Evolutionary conservation across 257 asterid genomes (phyloP), one percentile per base, ranked within the genome.

Genomic region (Fraxinus quadrangulata): DNA sequence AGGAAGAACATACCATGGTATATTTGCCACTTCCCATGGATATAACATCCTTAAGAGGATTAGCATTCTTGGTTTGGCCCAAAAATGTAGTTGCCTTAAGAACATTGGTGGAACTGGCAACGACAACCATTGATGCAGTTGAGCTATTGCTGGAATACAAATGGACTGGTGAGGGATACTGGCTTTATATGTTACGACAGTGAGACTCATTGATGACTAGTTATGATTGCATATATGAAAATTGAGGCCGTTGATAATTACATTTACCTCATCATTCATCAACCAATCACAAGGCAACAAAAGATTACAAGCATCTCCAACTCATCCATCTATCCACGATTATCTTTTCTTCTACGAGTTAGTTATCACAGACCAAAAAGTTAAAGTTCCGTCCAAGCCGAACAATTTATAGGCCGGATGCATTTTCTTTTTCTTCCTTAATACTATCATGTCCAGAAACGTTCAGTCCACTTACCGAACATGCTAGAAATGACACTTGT

Each of bases 71-170:
- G 90, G 84, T 75, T 75, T 88, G 91, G 67, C 96, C 96, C 89
- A 91, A 88, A 86, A 92, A 91, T 61, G 96, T 93, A 26, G 95
- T 89, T 42, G 90, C 90, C 87, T 88, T 84, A 3, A 92, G 81
- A 70, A 86, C 88, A 49, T 88, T 72, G 77, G 86, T 80, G 80
- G 96, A 82, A 87, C 91, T 89, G 19, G 92, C 84, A 34, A 87
- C 37, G 17, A 91, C 84, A 74, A 95, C 91, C 94, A 89, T 86
- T 71, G 93, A 84, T 79, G 92, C 5, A 31, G 61, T 69, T 63
- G 49, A 76, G 68, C 49, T 54, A 33, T 45, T 33, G 31, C 17
- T 56, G 77, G 70, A 72, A 45, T 79, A 42, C 49, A 73, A n/a
- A 21, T 47, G 77, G 67, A 40, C 5, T 28, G 71, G 2, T 17